These are phyloP conservation scores for Climacium dendroides DNA, from an alignment of 225 moss, liverwort and hornwort species.

Conservation along the genomic window DNA sequence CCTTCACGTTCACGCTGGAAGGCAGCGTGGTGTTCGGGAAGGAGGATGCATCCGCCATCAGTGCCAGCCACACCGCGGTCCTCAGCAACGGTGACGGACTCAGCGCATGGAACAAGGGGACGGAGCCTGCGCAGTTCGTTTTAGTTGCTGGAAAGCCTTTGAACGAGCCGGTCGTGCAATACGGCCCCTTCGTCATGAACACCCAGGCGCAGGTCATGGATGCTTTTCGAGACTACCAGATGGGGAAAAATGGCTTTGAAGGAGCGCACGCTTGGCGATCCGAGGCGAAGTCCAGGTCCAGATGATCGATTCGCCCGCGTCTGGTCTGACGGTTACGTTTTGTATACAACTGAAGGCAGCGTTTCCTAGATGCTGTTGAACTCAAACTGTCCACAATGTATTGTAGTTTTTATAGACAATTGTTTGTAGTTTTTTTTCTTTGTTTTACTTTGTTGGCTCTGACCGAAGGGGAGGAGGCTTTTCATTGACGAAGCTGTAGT, in stretches of 20 bases:
- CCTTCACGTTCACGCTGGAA: slow-evolving; percentile 53
- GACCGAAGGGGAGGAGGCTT: not conserved
- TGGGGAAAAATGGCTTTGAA: slow-evolving; percentile 61
- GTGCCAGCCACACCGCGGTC: slow-evolving; percentile 52
- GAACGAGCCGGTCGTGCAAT: slow-evolving; percentile 67
- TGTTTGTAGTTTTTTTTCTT: too few species aligned
- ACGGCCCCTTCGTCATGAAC: slow-evolving; percentile 95
- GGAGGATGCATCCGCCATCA: slow-evolving; percentile 19
- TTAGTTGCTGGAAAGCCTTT: slow-evolving; percentile 68
- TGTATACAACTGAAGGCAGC: not conserved
- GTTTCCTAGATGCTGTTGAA: not conserved
- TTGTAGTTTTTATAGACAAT: not conserved
- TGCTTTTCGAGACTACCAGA: slow-evolving; percentile 47
- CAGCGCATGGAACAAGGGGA: slow-evolving; percentile 60
- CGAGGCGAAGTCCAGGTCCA: slow-evolving; percentile 16
- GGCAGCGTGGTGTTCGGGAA: slow-evolving; percentile 48
- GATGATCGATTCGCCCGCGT: not conserved
- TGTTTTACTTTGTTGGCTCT: not conserved
- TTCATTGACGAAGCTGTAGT: not conserved
- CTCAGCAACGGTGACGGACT: slow-evolving; percentile 62
- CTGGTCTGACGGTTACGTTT: too few species aligned
- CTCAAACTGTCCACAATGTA: not conserved
- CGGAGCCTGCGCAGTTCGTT: slow-evolving; percentile 40
- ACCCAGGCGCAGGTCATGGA: slow-evolving; percentile 49
- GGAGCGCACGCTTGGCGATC: slow-evolving; percentile 54